Evolutionary conservation across 1,284 basidiomycete genomes (phyloP).

Genomic region (Fomitopsis schrenkii): DNA sequence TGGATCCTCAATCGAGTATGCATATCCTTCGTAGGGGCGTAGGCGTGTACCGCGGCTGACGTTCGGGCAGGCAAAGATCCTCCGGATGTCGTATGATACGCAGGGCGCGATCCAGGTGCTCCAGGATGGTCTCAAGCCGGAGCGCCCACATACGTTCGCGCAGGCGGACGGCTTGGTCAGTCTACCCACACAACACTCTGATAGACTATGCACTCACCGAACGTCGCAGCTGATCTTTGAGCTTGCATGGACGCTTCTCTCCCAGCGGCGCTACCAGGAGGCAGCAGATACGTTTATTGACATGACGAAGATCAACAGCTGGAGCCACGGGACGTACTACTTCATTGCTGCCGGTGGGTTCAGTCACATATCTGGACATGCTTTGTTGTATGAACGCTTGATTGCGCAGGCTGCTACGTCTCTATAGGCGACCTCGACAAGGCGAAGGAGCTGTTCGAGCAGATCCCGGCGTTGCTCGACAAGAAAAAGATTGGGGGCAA

Average conservation of each 20-base stretch:
- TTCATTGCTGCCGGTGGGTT: slow-evolving; percentile 61
- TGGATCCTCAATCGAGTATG: slow-evolving; percentile 72
- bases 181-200: background rate
- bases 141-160: slow-evolving; percentile 48
- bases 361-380: background rate
- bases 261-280: slow-evolving; percentile 61
- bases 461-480: slow-evolving; percentile 55
- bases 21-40: background rate
- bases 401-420: slow-evolving; percentile 50
- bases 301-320: slow-evolving; percentile 64
- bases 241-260: slow-evolving; percentile 70
- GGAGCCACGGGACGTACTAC: slow-evolving; percentile 76
- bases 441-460: slow-evolving; percentile 58
- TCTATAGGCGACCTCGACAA: slow-evolving; percentile 47
- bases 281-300: slow-evolving; percentile 61
- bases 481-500: slow-evolving; percentile 62
- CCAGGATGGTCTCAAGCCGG: slow-evolving; percentile 51
- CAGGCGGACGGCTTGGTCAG: slow-evolving; percentile 70
- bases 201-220: background rate
- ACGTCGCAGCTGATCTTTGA: slow-evolving; percentile 61
- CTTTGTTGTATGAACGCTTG: background rate
- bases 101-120: slow-evolving; percentile 61
- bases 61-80: slow-evolving; percentile 58
- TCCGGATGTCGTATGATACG: slow-evolving; percentile 64
- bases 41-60: background rate